phyloP scores from a whole-genome alignment of 805 yeast genomes.

The Metschnikowia proteae region DNA sequence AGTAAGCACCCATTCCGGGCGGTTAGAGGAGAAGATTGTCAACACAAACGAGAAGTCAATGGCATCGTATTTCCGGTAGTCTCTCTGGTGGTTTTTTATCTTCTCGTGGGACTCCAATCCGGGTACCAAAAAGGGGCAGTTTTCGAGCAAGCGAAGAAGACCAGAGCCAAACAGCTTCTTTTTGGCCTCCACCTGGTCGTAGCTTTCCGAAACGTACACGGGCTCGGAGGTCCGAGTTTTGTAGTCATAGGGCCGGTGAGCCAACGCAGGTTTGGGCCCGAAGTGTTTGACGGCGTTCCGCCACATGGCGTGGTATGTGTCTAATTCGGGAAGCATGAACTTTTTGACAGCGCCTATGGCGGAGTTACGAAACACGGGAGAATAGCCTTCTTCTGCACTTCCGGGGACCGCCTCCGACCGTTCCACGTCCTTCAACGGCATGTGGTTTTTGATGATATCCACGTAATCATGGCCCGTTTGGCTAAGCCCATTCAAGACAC shows the following conservation, averaged over 20 bases:
- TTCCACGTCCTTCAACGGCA: slow-evolving; percentile 17
- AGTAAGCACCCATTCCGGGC: slow-evolving; percentile 64
- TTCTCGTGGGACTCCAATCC: slow-evolving; percentile 21
- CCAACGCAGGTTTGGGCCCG: slow-evolving; percentile 43
- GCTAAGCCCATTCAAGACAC: slow-evolving; percentile 14
- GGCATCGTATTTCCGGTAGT: slow-evolving; percentile 11
- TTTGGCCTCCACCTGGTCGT: slow-evolving; percentile 27
- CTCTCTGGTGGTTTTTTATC: slow-evolving; percentile 17
- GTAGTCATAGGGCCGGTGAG: slow-evolving; percentile 33
- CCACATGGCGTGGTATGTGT: slow-evolving; percentile 46
- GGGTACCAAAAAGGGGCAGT: slow-evolving; percentile 20
- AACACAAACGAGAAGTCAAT: slow-evolving; percentile 41
- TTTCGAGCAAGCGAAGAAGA: slow-evolving; percentile 25
- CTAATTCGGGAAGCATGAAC: slow-evolving; percentile 40
- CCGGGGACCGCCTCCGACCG: slow-evolving; percentile 33
- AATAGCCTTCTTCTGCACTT: slow-evolving; percentile 41
- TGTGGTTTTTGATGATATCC: slow-evolving; percentile 12
- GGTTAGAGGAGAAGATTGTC: slow-evolving; percentile 53
- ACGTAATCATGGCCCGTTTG: slow-evolving; percentile 9
- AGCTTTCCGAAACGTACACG: slow-evolving; percentile 28
- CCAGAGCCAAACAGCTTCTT: slow-evolving; percentile 40
- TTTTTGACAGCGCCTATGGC: slow-evolving; percentile 29
- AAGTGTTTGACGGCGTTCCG: slow-evolving; percentile 35
- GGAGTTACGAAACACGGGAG: slow-evolving; percentile 48
- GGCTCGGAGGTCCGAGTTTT: slow-evolving; percentile 29